Conservation (phyloP, 768 basidiomycete genomes). For the Cytidiella melzeri region DNA sequence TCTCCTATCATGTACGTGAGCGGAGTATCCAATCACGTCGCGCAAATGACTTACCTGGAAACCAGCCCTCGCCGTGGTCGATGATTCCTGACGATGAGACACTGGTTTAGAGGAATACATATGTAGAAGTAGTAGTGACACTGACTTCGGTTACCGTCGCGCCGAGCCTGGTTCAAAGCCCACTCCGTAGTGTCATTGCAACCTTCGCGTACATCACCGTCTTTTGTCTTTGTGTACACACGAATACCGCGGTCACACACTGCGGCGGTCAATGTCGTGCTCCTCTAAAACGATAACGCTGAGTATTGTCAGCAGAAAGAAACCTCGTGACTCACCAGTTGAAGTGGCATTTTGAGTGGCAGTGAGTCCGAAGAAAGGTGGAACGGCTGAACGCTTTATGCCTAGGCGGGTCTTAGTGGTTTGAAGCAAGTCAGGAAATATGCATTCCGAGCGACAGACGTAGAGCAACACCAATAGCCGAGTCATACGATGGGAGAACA, state of each 20-base stretch:
- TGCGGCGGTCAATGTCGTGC: neutral
- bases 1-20: neutral
- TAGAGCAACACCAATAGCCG: too few relatives aligned
- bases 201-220: conserved; percentile 1
- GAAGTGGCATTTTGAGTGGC: neutral
- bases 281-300: neutral
- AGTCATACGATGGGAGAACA: too few relatives aligned
- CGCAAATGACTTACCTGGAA: neutral
- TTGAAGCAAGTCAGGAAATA: too few relatives aligned
- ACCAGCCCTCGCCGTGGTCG: neutral
- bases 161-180: neutral
- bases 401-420: too few relatives aligned
- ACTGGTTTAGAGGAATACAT: too few relatives aligned
- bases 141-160: too few relatives aligned
- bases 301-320: neutral
- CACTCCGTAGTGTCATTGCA: conserved; percentile 2
- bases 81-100: neutral
- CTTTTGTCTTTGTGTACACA: neutral
- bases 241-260: neutral
- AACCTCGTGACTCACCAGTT: neutral
- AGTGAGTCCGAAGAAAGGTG: neutral
- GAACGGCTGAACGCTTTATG: neutral
- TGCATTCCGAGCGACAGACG: too few relatives aligned
- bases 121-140: too few relatives aligned
- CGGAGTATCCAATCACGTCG: too few relatives aligned